Conservation (phyloP, 768 basidiomycete genomes). For the Lactifluus hygrophoroides region DNA sequence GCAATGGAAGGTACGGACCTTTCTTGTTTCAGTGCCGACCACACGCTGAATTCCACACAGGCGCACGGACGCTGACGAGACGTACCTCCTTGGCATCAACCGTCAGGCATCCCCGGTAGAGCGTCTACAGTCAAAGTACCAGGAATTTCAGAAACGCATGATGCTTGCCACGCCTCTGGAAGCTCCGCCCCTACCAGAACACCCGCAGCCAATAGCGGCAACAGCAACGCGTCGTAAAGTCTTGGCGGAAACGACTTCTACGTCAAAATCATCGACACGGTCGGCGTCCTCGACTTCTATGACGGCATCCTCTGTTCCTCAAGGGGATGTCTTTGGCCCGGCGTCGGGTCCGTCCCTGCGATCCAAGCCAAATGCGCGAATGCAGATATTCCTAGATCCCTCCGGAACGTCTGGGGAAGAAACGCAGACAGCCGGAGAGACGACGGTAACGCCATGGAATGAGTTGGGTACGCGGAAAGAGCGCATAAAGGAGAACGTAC, state of each 20-base stretch:
- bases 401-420: constrained; percentile 43
- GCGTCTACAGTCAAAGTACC: constrained; percentile 64
- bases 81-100: constrained; percentile 82
- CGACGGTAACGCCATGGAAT: constrained; percentile 43
- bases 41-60: constrained; percentile 33
- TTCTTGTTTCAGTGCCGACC: constrained; percentile 19
- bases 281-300: constrained; percentile 25
- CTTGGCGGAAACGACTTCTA: constrained; percentile 36
- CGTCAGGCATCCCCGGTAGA: constrained; percentile 75
- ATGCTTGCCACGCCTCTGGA: constrained; percentile 39
- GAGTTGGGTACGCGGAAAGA: constrained; percentile 73
- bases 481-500: constrained; percentile 71
- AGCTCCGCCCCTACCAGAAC: constrained; percentile 25
- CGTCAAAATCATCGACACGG: constrained; percentile 20
- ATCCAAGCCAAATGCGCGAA: constrained; percentile 43
- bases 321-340: constrained; percentile 25
- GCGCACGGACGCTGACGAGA: constrained; percentile 80
- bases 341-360: constrained; percentile 24
- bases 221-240: constrained; percentile 34
- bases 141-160: constrained; percentile 90
- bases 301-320: constrained; percentile 18
- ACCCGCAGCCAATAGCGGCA: constrained; percentile 28
- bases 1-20: constrained; percentile 59
- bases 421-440: constrained; percentile 32
- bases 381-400: constrained; percentile 71